Base-by-base conservation (phyloP, 2,329 filamentous ascomycete species). In the Geosmithia flava region DNA sequence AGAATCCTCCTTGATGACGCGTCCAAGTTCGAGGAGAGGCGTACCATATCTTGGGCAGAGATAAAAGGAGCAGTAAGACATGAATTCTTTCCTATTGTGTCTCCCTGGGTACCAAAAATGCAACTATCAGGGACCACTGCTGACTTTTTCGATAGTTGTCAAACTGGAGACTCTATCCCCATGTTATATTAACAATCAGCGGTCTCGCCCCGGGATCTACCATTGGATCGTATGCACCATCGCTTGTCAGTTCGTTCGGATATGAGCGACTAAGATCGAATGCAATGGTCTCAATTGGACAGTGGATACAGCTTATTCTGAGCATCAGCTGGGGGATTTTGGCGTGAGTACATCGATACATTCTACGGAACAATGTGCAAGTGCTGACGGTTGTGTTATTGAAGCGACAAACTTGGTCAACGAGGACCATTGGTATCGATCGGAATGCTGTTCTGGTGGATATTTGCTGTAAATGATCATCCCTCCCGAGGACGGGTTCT, bases 21-120 rank as follows among this genome's bases (percentile, higher is more conserved):
- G 2, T 66, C 64, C 61, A 70, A 70, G 60, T 64, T 63, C 10
- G 65, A 65, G 56, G 72, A 72, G 61, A 73, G 72, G 62, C 69
- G 63, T 55, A 60, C 58, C 50, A 74, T 74, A 52, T 68, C 68
- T 1, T 53, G 61, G 5, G 50, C 50, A n/a, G 69, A 68, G 2
- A 73, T 74, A 57, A 71, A 67, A 58, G 63, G 64, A 53, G 64
- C 67, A 33, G 62, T 65, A 50, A 58, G 61, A 60, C 23, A 27
- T 27, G n/a, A n/a, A n/a, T n/a, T n/a, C n/a, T 8, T 27, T 8
- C 4, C 23, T 8, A 27, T 27, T 27, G 4, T 27, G 4, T 8
- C 10, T 44, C 7, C 5, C 11, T 13, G 6, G 33, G 33, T 16
- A 3, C 33, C 15, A 16, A 37, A 13, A 7, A 30, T 30, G 11